These are phyloP conservation scores for Talaromyces sp. DNA, from an alignment of 2,329 filamentous ascomycete genomes.

Conservation along the genomic window DNA sequence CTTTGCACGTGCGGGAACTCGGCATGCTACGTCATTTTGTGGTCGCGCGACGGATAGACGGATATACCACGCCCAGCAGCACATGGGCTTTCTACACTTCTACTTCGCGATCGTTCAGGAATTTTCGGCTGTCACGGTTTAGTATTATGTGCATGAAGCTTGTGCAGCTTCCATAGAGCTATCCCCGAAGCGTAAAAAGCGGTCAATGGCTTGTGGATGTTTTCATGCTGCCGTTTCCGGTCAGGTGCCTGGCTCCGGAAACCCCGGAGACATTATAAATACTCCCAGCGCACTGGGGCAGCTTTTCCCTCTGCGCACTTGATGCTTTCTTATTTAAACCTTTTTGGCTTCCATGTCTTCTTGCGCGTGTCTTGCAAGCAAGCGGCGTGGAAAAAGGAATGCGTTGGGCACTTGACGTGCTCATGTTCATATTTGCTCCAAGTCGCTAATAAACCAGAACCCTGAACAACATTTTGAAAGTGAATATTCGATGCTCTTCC, in stretches of 20 bases:
- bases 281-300: not conserved
- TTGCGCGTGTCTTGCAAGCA: not conserved
- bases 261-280: not conserved
- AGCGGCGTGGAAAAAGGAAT: not conserved
- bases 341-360: not conserved
- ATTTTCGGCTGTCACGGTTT: not conserved
- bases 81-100: not conserved
- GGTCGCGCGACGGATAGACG: not conserved
- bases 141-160: not conserved
- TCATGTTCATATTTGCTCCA: not conserved
- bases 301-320: not conserved
- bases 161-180: not conserved
- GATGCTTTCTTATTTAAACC: not conserved
- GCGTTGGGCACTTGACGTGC: not conserved
- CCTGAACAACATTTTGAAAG: too few species aligned
- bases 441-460: not conserved
- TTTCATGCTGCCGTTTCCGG: not conserved
- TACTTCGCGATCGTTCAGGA: not conserved
- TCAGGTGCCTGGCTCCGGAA: not conserved
- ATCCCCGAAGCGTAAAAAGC: not conserved
- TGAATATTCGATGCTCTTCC: not conserved
- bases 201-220: not conserved
- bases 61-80: not conserved
- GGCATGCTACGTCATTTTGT: conserved; percentile 8
- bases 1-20: conserved; percentile 5